Percentiles rank a stretch among this genome's conserved stretches.
These are phyloP conservation scores for Populus alba DNA, from an alignment of 345 rosid species.

Conservation along the genomic window DNA sequence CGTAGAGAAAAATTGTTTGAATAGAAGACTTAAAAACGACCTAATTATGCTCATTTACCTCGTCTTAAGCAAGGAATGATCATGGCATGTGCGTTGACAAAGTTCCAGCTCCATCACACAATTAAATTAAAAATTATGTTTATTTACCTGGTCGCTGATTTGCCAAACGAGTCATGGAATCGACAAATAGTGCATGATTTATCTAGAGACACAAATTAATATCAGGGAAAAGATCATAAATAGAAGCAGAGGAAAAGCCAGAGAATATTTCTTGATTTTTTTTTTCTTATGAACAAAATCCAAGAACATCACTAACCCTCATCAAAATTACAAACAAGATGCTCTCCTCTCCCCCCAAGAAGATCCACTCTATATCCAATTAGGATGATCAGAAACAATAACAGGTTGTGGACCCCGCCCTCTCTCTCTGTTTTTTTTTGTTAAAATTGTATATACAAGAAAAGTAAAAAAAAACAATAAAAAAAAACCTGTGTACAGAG, in stretches of 20 bases:
- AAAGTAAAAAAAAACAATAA: background rate
- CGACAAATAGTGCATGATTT: background rate
- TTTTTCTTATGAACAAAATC: background rate
- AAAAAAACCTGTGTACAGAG: background rate
- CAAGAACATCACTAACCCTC: background rate
- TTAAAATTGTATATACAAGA: background rate
- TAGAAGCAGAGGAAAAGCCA: background rate
- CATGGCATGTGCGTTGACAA: too few relatives aligned
- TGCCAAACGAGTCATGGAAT: background rate
- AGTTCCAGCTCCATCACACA: too few relatives aligned
- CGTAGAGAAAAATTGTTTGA: too few relatives aligned
- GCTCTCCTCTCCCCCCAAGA: background rate
- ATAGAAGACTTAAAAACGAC: too few relatives aligned
- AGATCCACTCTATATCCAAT: constrained; percentile 4
- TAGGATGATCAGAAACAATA: background rate
- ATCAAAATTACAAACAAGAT: background rate
- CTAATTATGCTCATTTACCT: too few relatives aligned
- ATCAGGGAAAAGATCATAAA: background rate
- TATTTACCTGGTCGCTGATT: background rate
- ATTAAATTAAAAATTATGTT: too few relatives aligned
- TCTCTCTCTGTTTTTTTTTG: background rate
- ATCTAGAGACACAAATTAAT: background rate
- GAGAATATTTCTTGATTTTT: background rate
- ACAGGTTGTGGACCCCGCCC: constrained; percentile 3
- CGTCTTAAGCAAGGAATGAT: too few relatives aligned